Percentiles rank a stretch among this genome's conserved stretches.
Evolutionary conservation across 495 filamentous ascomycete species (phyloP).

Genomic region (Aspergillus ostianus): DNA sequence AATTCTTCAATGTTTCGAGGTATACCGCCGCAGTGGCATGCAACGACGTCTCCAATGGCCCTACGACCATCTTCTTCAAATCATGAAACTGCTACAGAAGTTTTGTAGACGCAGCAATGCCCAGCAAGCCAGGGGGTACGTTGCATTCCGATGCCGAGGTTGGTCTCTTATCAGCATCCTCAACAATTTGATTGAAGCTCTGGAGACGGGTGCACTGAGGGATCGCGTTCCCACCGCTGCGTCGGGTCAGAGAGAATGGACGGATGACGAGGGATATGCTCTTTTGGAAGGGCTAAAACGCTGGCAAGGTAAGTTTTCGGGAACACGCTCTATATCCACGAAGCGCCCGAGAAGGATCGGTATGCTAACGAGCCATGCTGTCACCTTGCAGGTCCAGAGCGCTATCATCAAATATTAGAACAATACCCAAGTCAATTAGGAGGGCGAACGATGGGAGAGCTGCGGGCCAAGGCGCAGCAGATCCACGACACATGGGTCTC

Average conservation of each 20-base stretch:
- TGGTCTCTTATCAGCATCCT: background rate
- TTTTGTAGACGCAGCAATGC: constrained; percentile 15
- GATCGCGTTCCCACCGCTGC: too few relatives aligned
- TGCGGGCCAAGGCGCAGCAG: constrained; percentile 15
- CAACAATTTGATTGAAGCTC: background rate
- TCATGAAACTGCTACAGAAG: constrained; percentile 16
- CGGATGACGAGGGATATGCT: constrained; percentile 17
- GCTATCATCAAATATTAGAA: constrained; percentile 19
- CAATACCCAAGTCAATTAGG: constrained; percentile 15
- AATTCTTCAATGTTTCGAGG: constrained; percentile 21
- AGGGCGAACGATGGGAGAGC: constrained; percentile 13
- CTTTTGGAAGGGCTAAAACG: constrained; percentile 19
- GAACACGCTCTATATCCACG: too few relatives aligned
- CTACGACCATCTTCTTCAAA: constrained; percentile 14
- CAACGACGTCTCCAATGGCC: constrained; percentile 5
- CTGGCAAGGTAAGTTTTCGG: constrained; percentile 20
- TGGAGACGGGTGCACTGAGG: background rate
- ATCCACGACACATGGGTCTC: background rate
- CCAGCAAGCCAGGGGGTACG: constrained; percentile 3
- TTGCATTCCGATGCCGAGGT: constrained; percentile 1
- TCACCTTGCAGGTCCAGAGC: constrained; percentile 11
- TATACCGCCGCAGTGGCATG: constrained; percentile 13
- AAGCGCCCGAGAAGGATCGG: background rate
- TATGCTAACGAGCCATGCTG: background rate
- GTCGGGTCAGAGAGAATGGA: constrained; percentile 12